These are phyloP conservation scores for Cadophora gregata DNA, from an alignment of 2,329 filamentous ascomycete species.

Conservation along the genomic window DNA sequence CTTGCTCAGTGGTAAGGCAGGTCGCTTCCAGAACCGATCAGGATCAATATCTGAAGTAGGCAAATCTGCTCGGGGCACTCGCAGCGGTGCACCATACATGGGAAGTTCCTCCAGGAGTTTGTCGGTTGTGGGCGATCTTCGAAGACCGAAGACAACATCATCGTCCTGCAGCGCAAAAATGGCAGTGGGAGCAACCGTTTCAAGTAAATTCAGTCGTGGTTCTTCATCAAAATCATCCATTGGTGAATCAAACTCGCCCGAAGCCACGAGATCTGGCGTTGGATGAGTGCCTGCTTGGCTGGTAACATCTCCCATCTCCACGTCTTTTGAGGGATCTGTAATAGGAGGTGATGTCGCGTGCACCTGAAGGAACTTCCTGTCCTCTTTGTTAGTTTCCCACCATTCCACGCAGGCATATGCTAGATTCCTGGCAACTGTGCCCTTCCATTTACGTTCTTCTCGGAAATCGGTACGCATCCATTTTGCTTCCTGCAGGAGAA, in stretches of 20 bases:
- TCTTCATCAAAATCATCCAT: constrained; percentile 51
- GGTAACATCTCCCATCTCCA: constrained; percentile 43
- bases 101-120: constrained; percentile 82
- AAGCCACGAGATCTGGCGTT: constrained; percentile 72
- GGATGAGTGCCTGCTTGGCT: constrained; percentile 49
- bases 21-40: constrained; percentile 75
- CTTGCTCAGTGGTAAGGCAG: constrained; percentile 85
- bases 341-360: constrained; percentile 57
- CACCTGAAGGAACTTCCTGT: constrained; percentile 73
- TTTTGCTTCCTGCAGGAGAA: constrained; percentile 88
- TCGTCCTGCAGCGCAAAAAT: constrained; percentile 85
- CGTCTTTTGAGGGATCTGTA: constrained; percentile 41
- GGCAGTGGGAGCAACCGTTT: constrained; percentile 70
- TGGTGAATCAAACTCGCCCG: constrained; percentile 63
- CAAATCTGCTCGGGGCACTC: constrained; percentile 63
- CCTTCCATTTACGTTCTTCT: constrained; percentile 95
- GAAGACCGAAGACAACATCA: constrained; percentile 80
- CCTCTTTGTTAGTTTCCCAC: constrained; percentile 67
- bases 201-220: constrained; percentile 42
- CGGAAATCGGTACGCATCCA: constrained; percentile 98
- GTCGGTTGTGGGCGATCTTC: constrained; percentile 76
- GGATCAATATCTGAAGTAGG: constrained; percentile 65
- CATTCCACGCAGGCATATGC: constrained; percentile 87
- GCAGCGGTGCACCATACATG: constrained; percentile 72
- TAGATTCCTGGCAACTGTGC: constrained; percentile 76